These are phyloP conservation scores for Macrotyloma uniflorum DNA, from an alignment of 306 rosid species.

Conservation along the genomic window DNA sequence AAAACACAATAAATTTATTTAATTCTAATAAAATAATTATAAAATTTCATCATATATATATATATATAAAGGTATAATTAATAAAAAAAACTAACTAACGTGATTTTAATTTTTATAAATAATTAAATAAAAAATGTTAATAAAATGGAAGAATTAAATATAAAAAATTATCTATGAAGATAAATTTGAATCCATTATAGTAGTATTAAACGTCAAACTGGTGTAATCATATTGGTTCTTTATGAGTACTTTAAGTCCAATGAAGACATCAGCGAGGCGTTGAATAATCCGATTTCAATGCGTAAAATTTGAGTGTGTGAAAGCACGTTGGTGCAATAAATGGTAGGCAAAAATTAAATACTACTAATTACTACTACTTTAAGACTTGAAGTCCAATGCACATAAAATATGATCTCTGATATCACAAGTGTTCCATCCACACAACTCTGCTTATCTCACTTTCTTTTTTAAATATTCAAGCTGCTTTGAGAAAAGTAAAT, in stretches of 20 bases:
- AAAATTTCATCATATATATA: no score
- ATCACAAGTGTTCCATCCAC: conserved; percentile 29
- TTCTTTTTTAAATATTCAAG: neutral
- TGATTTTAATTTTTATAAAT: no score
- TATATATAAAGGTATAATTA: no score
- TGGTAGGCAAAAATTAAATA: neutral
- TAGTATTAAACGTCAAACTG: no score
- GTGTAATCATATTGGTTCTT: neutral
- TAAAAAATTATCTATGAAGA: no score
- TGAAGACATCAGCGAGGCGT: neutral
- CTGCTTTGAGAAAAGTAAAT: neutral
- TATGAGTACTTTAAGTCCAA: neutral
- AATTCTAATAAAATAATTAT: no score
- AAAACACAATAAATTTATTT: no score
- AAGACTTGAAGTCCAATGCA: neutral
- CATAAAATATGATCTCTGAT: neutral
- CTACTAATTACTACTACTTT: neutral
- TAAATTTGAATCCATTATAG: no score
- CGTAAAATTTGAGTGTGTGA: conserved; percentile 7
- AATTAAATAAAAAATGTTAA: no score
- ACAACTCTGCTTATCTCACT: neutral
- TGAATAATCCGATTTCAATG: conserved; percentile 22
- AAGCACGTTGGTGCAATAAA: conserved; percentile 20
- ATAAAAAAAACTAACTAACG: no score
- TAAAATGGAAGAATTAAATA: no score